Evolutionary conservation across 192 early-diverging fungal genomes (phyloP), one percentile per base, ranked within the genome.

Genomic region (Neocallimastix lanati): DNA sequence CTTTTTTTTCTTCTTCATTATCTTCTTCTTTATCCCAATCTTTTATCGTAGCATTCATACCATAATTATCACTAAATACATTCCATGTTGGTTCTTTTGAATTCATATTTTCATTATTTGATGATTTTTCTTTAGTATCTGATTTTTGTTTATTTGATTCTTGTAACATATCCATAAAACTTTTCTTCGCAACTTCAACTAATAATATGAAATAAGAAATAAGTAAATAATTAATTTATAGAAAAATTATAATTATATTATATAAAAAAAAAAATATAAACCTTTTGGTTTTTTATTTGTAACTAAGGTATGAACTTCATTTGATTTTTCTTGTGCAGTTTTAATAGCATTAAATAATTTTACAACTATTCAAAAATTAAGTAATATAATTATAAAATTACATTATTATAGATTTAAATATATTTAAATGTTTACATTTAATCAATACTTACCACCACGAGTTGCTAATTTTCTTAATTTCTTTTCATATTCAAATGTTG

Each of bases 281-380:
- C 40, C 40, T 50, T 50, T 50, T 4, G 40, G 40, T 21, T 50
- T 50, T 50, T 84, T 81, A 79, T 86, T 82, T 78, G 86, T 83
- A 77, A 86, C 90, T 77, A 87, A 82, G 50, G 88, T 78, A 80
- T 92, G 85, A 77, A 88, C 82, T 37, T 89, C 88, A 82, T 94
- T 89, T 13, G 91, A 88, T 25, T 88, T 87, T 79, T 94, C 94
- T 82, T 98, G 96, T 81, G 94, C 93, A 11, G 87, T 92, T 82
- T 91, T 88, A 78, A 98, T 93, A 27, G 95, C 96, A 84, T 98
- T 98, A 82, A 98, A 98, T 76, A 98, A 86, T 83, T 94, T 91
- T 78, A 98, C 94, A 30, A 98, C 93, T 94, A 78, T 28, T 15
- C 40, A 77, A 50, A 14, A 78, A n/a, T n/a, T n/a, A n/a, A n/a